Evolutionary conservation across 345 rosid genomes (phyloP).

Genomic region (Linum usitatissimum): DNA sequence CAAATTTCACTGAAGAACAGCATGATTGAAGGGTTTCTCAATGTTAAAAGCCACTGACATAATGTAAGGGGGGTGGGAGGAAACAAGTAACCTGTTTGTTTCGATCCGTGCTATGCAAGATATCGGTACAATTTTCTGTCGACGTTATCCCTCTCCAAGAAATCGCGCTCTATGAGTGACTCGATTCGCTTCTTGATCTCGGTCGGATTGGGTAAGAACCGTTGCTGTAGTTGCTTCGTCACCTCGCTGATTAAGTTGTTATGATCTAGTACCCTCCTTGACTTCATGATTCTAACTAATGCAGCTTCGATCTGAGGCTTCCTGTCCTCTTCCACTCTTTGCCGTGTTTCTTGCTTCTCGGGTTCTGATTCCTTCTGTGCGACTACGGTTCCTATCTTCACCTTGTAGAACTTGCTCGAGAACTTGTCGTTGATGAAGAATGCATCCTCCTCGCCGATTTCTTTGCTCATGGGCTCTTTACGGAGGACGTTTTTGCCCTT

Average conservation of each 20-base stretch:
- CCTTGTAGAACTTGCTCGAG: conserved; percentile 86
- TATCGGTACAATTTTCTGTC: conserved; percentile 91
- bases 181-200: conserved; percentile 97
- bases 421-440: conserved; percentile 87
- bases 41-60: neutral
- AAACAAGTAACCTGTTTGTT: neutral
- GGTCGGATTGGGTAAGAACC: conserved; percentile 85
- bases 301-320: conserved; percentile 99
- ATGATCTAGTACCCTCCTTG: conserved; percentile 89
- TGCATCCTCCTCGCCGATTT: conserved; percentile 79
- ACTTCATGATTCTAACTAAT: conserved; percentile 97
- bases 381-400: conserved; percentile 96
- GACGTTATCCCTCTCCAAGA: conserved; percentile 83
- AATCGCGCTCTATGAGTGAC: conserved; percentile 91
- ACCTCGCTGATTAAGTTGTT: conserved; percentile 89
- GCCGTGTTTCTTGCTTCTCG: conserved; percentile 93
- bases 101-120: conserved; percentile 41
- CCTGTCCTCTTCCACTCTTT: conserved; percentile 97
- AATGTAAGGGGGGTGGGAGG: neutral
- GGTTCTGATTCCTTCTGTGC: conserved; percentile 98
- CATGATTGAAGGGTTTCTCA: neutral
- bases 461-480: conserved; percentile 97
- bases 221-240: conserved; percentile 89
- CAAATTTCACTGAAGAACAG: neutral
- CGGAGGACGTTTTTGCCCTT: conserved; percentile 82